Percentiles rank a stretch among this genome's conserved stretches.
phyloP scores from a whole-genome alignment of 2,329 filamentous ascomycete genomes.

The Delphinella strobiligena region DNA sequence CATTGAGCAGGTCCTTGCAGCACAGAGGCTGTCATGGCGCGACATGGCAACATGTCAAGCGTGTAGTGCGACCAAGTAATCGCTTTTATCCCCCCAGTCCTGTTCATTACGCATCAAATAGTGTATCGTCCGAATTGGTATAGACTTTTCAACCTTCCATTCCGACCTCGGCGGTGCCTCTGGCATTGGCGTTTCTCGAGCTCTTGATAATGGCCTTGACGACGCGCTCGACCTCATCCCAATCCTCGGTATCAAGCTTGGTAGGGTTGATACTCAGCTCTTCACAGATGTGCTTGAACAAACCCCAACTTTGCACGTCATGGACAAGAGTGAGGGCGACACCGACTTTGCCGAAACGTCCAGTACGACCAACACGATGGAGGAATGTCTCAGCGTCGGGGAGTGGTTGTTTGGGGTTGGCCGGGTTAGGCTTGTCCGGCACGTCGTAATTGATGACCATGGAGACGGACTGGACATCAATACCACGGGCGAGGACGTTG shows the following conservation, averaged over 20 bases:
- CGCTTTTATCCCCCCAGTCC: neutral
- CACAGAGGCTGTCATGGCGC: too few species aligned
- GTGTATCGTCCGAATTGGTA: too few species aligned
- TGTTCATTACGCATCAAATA: neutral
- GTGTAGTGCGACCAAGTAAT: too few species aligned
- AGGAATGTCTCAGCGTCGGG: conserved; percentile 85
- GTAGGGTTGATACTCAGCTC: conserved; percentile 74
- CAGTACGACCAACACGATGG: conserved; percentile 93
- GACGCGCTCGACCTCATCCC: conserved; percentile 76
- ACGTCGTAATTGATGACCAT: conserved; percentile 94
- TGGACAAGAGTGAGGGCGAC: conserved; percentile 93
- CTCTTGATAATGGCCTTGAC: conserved; percentile 71
- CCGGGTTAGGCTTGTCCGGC: conserved; percentile 44
- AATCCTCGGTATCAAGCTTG: conserved; percentile 72
- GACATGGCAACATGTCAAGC: neutral
- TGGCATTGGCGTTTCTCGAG: conserved; percentile 15
- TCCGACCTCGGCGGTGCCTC: neutral
- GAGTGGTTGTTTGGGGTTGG: conserved; percentile 34
- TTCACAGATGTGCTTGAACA: conserved; percentile 65
- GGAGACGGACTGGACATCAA: conserved; percentile 82
- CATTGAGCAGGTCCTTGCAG: too few species aligned
- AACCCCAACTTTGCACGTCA: conserved; percentile 67
- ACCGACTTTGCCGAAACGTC: conserved; percentile 90
- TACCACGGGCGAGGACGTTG: conserved; percentile 90
- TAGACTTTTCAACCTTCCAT: neutral